Conservation (phyloP, 1,284 basidiomycete genomes). For the Pulchroboletus neoregius region DNA sequence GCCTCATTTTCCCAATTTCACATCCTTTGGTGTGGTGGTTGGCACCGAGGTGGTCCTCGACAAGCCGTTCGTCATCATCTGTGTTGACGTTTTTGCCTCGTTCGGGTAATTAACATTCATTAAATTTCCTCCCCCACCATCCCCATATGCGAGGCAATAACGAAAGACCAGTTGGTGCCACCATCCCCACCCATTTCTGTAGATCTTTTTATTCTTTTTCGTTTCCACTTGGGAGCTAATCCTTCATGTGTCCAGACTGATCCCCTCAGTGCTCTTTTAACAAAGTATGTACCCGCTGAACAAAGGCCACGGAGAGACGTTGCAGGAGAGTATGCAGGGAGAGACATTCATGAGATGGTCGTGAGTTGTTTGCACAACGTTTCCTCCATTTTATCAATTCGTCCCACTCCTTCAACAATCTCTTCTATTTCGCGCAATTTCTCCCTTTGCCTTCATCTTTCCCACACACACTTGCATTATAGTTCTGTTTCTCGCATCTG, state of each 20-base stretch:
- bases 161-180: slow-evolving; percentile 5
- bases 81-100: slow-evolving; percentile 13
- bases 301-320: slow-evolving; percentile 67
- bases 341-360: slow-evolving; percentile 71
- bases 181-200: slow-evolving; percentile 8
- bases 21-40: slow-evolving; percentile 58
- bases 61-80: slow-evolving; percentile 34
- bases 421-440: slow-evolving; percentile 9
- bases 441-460: slow-evolving; percentile 6
- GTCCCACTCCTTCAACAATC: not conserved
- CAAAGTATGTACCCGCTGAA: slow-evolving; percentile 77
- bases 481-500: slow-evolving; percentile 25
- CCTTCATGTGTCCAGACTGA: slow-evolving; percentile 61
- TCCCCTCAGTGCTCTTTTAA: slow-evolving; percentile 70
- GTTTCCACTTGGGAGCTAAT: slow-evolving; percentile 5
- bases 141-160: slow-evolving; percentile 6
- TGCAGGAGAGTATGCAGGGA: slow-evolving; percentile 64
- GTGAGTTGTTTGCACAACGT: slow-evolving; percentile 44
- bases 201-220: not conserved
- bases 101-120: too few relatives aligned
- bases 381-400: slow-evolving; percentile 10
- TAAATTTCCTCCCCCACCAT: not conserved
- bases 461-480: slow-evolving; percentile 14
- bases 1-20: slow-evolving; percentile 38
- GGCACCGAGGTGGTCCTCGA: slow-evolving; percentile 35